Evolutionary conservation across 768 basidiomycete species (phyloP).

Genomic region (Auricularia auricula-judae): DNA sequence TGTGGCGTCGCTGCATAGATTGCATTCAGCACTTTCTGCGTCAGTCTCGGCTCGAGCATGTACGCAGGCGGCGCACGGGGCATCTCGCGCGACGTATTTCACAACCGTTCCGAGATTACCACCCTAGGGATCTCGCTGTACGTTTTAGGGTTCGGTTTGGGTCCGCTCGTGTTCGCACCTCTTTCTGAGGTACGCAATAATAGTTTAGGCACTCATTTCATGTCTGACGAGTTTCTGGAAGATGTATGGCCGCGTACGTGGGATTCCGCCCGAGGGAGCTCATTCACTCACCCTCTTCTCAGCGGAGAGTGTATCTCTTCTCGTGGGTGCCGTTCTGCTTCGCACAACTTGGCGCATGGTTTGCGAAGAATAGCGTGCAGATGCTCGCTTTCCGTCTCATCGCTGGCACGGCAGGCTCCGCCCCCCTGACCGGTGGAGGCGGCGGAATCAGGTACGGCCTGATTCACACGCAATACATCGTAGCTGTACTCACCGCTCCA

Average conservation of each 20-base stretch:
- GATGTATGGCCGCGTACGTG: constrained; percentile 42
- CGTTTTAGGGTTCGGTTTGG: constrained; percentile 51
- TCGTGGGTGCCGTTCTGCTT: constrained; percentile 39
- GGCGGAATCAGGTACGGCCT: constrained; percentile 11
- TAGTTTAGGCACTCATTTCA: constrained; percentile 3
- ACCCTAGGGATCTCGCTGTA: constrained; percentile 52
- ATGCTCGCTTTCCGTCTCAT: constrained; percentile 42
- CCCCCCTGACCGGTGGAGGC: constrained; percentile 25
- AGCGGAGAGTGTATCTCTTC: constrained; percentile 45
- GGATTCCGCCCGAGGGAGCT: constrained; percentile 1
- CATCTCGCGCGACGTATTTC: constrained; percentile 31
- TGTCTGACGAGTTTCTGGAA: constrained; percentile 12
- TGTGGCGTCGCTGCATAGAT: constrained; percentile 8
- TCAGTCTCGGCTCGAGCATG: constrained; percentile 48
- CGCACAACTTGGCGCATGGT: constrained; percentile 43
- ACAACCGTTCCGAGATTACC: constrained; percentile 30
- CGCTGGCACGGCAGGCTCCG: constrained; percentile 48
- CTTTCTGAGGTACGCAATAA: constrained; percentile 36
- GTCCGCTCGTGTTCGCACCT: constrained; percentile 46
- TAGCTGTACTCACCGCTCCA: background rate
- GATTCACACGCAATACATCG: constrained; percentile 4
- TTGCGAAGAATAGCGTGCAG: constrained; percentile 36
- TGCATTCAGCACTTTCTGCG: constrained; percentile 43
- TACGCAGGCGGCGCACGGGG: constrained; percentile 41
- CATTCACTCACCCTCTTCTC: background rate